These are phyloP conservation scores for Aspergillus taichungensis DNA, from an alignment of 495 filamentous ascomycete species.

Conservation along the genomic window DNA sequence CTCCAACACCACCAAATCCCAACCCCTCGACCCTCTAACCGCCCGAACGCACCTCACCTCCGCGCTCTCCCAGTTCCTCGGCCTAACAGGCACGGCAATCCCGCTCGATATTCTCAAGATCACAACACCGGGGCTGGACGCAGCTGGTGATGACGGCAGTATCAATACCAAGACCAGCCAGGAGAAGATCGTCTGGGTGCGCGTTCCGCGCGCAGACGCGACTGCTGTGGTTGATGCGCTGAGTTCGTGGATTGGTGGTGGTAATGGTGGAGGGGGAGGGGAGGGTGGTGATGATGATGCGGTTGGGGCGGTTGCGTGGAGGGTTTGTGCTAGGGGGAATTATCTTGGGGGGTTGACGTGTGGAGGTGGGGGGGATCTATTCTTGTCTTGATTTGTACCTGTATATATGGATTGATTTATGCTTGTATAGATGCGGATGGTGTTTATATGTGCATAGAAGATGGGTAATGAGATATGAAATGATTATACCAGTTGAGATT, in stretches of 20 bases:
- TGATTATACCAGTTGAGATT: background rate
- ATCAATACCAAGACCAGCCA: background rate
- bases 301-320: constrained; percentile 45
- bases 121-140: background rate
- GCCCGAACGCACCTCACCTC: constrained; percentile 62
- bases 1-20: constrained; percentile 9
- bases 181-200: constrained; percentile 53
- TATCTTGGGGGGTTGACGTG: constrained; percentile 40
- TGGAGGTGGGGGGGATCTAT: constrained; percentile 37
- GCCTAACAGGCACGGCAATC: constrained; percentile 65
- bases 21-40: constrained; percentile 62
- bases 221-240: constrained; percentile 57
- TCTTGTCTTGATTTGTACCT: constrained; percentile 21
- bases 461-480: background rate
- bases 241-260: constrained; percentile 49
- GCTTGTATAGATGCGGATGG: no score
- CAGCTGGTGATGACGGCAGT: background rate
- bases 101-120: constrained; percentile 72
- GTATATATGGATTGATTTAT: background rate
- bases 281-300: constrained; percentile 2
- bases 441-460: background rate
- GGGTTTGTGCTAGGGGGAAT: constrained; percentile 46
- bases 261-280: constrained; percentile 20
- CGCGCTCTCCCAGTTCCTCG: constrained; percentile 73
- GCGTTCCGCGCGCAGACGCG: constrained; percentile 63